Base-by-base conservation (phyloP, 2,329 filamentous ascomycete genomes). In the Fusarium heterosporum region DNA sequence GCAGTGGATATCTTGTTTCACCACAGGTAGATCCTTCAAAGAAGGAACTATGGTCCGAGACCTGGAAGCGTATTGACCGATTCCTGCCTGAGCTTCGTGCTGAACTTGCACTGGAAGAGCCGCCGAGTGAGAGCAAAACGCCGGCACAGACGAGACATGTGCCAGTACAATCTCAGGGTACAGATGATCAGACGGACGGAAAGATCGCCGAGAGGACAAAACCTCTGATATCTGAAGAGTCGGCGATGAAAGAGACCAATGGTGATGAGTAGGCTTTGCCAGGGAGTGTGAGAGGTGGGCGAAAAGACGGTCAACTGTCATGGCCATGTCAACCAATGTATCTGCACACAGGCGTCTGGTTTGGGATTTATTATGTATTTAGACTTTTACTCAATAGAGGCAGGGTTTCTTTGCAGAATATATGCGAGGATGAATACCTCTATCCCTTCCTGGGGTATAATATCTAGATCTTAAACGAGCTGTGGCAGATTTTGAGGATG, bases 1-100 rank as follows among this genome's bases (percentile, higher is more conserved):
- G 90, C 76, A 94, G 91, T 49, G 94, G 92, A 34, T 94, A 92
- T 72, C 86, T 99, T 7, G 89, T 93, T 0, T 86, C 92, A 2
- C 92, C 92, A 13, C 83, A 79, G 66, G 78, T 84, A 70, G 84
- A 89, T 64, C 74, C 82, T 2, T 81, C 79, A 7, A 85, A 85
- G 71, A 84, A 84, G 75, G 83, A 82, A 72, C 80, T 89, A 17
- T 90, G 83, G 87, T 81, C 78, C 14, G 88, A 90, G 76, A 89
- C 84, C 6, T 89, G 84, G 87, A 89, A 89, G 73, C 81, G 87
- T 30, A 87, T 90, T 61, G 87, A 90, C 71, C 82, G 88, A 13
- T 90, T 90, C 75, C 70, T 90, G 51, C 88, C 88, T 0, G 87
- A 89, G 50, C 73, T 90, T 49, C 82, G 83, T 50, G 83, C 77